Evolutionary conservation across 2,329 filamentous ascomycete species (phyloP).

Genomic region (Fusarium heterosporum): DNA sequence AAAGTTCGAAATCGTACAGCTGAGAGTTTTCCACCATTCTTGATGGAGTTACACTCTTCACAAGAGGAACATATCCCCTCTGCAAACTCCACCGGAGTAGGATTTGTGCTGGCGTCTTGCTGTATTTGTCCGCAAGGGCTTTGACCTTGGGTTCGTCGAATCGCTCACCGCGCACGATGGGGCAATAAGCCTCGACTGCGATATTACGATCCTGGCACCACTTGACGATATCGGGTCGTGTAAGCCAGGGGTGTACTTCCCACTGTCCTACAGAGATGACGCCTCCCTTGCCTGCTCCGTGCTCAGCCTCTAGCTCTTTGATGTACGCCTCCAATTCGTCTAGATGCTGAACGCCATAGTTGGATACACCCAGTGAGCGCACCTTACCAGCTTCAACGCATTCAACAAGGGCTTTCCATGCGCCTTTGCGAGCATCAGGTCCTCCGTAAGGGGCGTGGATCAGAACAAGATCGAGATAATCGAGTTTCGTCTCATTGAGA

Average conservation of each 20-base stretch:
- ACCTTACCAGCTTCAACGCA: conserved; percentile 71
- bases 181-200: conserved; percentile 72
- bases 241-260: conserved; percentile 91
- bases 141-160: conserved; percentile 75
- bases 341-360: conserved; percentile 73
- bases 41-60: conserved; percentile 77
- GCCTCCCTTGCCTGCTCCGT: conserved; percentile 73
- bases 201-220: conserved; percentile 77
- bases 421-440: conserved; percentile 64
- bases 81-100: conserved; percentile 85
- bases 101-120: conserved; percentile 80
- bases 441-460: conserved; percentile 73
- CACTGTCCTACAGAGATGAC: conserved; percentile 87
- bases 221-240: conserved; percentile 79
- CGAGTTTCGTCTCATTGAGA: conserved; percentile 70
- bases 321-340: conserved; percentile 70
- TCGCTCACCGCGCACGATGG: conserved; percentile 74
- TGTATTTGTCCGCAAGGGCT: conserved; percentile 76
- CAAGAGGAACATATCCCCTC: conserved; percentile 78
- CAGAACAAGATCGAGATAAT: conserved; percentile 75
- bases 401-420: conserved; percentile 73
- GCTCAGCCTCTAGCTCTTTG: conserved; percentile 69
- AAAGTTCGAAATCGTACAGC: conserved; percentile 67
- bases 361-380: conserved; percentile 72
- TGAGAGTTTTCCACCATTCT: conserved; percentile 74